These are phyloP conservation scores for Elsinoe arachidis DNA, from an alignment of 2,329 filamentous ascomycete genomes.

Conservation along the genomic window DNA sequence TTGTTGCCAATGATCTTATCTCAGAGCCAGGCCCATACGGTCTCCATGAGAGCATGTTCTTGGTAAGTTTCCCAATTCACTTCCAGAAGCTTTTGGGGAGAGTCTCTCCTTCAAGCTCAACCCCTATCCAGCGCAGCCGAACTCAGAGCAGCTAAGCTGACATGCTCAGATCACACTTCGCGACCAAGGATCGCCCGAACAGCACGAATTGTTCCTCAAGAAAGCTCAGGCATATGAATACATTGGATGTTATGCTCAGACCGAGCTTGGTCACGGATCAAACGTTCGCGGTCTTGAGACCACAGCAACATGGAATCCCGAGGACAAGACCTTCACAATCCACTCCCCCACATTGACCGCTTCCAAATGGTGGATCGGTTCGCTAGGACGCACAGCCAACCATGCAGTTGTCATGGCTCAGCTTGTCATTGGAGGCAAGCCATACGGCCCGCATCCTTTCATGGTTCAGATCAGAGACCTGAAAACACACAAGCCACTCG, in stretches of 20 bases:
- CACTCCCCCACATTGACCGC: slow-evolving; percentile 66
- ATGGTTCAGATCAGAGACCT: slow-evolving; percentile 65
- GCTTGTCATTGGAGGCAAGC: slow-evolving; percentile 58
- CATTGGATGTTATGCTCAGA: slow-evolving; percentile 74
- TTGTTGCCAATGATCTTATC: slow-evolving; percentile 58
- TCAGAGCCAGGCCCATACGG: slow-evolving; percentile 67
- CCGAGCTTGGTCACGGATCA: slow-evolving; percentile 69
- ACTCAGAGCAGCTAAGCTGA: neutral
- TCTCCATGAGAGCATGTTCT: slow-evolving; percentile 62
- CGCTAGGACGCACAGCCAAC: slow-evolving; percentile 65
- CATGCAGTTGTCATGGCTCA: slow-evolving; percentile 74
- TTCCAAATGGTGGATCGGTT: slow-evolving; percentile 81
- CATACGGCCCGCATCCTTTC: slow-evolving; percentile 68
- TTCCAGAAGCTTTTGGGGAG: neutral
- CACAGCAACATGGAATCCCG: slow-evolving; percentile 62
- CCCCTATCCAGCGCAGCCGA: too few relatives aligned
- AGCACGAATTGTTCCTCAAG: slow-evolving; percentile 64
- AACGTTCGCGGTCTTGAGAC: slow-evolving; percentile 68
- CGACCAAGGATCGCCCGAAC: slow-evolving; percentile 64
- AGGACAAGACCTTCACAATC: slow-evolving; percentile 66
- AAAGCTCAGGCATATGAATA: slow-evolving; percentile 60
- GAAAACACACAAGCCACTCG: slow-evolving; percentile 59
- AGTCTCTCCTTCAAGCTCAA: too few relatives aligned
- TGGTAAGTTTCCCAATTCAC: slow-evolving; percentile 43
- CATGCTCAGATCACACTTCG: slow-evolving; percentile 51